Conservation (phyloP, 1,139 yeast species). For the Hyphopichia burtonii region DNA sequence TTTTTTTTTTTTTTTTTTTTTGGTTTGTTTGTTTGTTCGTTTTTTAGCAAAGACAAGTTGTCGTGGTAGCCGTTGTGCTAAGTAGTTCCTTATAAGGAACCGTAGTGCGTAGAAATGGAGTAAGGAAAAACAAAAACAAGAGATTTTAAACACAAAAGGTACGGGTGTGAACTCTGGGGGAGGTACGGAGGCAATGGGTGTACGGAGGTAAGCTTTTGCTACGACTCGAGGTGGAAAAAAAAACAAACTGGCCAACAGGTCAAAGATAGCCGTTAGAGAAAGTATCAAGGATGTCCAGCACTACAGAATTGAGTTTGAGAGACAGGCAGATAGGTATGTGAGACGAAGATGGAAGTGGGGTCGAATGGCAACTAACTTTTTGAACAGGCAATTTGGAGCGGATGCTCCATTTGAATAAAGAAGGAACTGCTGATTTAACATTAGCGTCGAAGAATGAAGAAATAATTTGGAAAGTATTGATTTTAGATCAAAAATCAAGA, state of each 20-base stretch:
- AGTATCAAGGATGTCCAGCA: constrained; percentile 14
- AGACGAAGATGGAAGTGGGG: too few species aligned
- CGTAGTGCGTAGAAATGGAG: neutral
- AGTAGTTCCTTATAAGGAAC: neutral
- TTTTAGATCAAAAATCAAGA: constrained; percentile 78
- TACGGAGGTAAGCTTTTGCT: neutral
- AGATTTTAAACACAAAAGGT: too few species aligned
- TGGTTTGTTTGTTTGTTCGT: too few species aligned
- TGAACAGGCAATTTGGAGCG: constrained; percentile 59
- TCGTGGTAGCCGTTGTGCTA: neutral
- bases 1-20: too few species aligned
- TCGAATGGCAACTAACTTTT: neutral
- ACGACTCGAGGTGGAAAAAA: neutral
- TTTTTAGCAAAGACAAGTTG: too few species aligned
- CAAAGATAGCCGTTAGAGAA: neutral
- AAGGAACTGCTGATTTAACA: constrained; percentile 52
- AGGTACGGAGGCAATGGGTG: neutral
- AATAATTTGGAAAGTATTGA: constrained; percentile 88
- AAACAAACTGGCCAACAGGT: neutral
- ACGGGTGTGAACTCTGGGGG: too few species aligned
- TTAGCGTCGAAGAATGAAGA: constrained; percentile 58
- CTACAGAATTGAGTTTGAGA: constrained; percentile 25
- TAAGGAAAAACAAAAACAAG: too few species aligned
- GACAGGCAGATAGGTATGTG: constrained; percentile 32
- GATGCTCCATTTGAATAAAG: constrained; percentile 78